These are phyloP conservation scores for Nitzschia sp. DNA, from an alignment of 108 stramenopile species.

Conservation along the genomic window DNA sequence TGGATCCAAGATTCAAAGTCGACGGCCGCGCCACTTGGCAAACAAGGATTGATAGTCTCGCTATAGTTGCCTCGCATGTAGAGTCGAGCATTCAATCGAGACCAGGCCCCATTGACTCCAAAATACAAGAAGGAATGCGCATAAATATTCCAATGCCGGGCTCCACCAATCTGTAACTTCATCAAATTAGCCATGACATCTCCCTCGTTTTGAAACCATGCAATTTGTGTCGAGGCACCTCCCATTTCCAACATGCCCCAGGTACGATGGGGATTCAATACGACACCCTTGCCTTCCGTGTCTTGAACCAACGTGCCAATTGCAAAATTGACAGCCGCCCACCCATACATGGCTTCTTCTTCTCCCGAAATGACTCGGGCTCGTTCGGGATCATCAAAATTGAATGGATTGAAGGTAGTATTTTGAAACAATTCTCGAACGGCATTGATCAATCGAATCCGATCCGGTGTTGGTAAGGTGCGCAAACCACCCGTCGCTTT, in stretches of 20 bases:
- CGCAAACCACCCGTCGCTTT: slow-evolving; percentile 92
- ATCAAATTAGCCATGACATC: slow-evolving; percentile 84
- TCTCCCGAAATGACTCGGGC: slow-evolving; percentile 79
- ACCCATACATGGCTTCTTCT: slow-evolving; percentile 92
- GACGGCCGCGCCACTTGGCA: slow-evolving; percentile 44
- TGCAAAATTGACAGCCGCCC: slow-evolving; percentile 88
- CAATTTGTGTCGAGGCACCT: slow-evolving; percentile 87
- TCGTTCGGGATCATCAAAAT: slow-evolving; percentile 65
- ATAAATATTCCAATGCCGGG: slow-evolving; percentile 91
- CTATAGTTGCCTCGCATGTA: slow-evolving; percentile 33
- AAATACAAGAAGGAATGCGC: slow-evolving; percentile 90
- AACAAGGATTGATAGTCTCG: slow-evolving; percentile 45
- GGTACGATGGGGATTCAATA: slow-evolving; percentile 40
- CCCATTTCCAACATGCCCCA: slow-evolving; percentile 73
- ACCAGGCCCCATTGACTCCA: slow-evolving; percentile 70
- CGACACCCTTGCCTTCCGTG: slow-evolving; percentile 55
- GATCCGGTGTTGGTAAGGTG: slow-evolving; percentile 55
- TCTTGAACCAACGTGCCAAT: slow-evolving; percentile 66
- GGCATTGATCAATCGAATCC: slow-evolving; percentile 61
- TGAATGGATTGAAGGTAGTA: slow-evolving; percentile 74
- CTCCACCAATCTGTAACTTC: slow-evolving; percentile 87
- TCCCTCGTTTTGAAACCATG: slow-evolving; percentile 76
- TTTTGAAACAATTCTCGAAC: slow-evolving; percentile 72
- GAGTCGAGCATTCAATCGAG: slow-evolving; percentile 52
- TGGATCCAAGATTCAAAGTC: slow-evolving; percentile 51